A percentile compares a stretch with the other conserved stretches of the same genome.
Evolutionary conservation across 75 land plant species (phyloP).

Genomic region (Cryptomeria japonica): DNA sequence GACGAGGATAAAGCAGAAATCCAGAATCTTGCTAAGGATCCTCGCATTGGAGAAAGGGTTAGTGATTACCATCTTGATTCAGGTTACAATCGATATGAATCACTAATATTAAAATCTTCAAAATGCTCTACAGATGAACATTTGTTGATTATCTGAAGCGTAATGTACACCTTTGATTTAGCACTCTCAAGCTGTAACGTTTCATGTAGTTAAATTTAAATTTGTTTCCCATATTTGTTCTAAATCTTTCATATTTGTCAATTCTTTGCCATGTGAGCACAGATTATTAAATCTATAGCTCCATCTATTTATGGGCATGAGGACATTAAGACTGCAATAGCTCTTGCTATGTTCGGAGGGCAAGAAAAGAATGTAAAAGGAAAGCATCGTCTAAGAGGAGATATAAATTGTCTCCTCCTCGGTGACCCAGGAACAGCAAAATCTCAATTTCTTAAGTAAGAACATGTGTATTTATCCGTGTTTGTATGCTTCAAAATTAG

Average conservation of each 20-base stretch:
- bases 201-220: neutral
- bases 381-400: slow-evolving; percentile 93
- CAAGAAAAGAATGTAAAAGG: slow-evolving; percentile 97
- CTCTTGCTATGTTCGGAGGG: slow-evolving; percentile 98
- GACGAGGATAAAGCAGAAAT: slow-evolving; percentile 98
- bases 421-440: slow-evolving; percentile 99
- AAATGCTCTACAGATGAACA: neutral
- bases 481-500: neutral
- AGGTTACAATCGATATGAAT: neutral
- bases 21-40: slow-evolving; percentile 90
- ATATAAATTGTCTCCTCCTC: slow-evolving; percentile 91
- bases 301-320: slow-evolving; percentile 99
- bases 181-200: neutral
- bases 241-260: neutral
- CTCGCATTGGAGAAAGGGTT: slow-evolving; percentile 95
- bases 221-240: neutral
- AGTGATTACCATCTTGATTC: slow-evolving; percentile 10
- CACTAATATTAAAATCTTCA: neutral
- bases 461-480: neutral
- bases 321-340: slow-evolving; percentile 95
- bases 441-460: slow-evolving; percentile 97
- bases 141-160: neutral
- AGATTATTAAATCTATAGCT: slow-evolving; percentile 97
- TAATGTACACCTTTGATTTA: neutral
- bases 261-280: slow-evolving; percentile 1